Evolutionary conservation across 257 asterid species (phyloP).

Genomic region (Solanum pimpinellifolium): DNA sequence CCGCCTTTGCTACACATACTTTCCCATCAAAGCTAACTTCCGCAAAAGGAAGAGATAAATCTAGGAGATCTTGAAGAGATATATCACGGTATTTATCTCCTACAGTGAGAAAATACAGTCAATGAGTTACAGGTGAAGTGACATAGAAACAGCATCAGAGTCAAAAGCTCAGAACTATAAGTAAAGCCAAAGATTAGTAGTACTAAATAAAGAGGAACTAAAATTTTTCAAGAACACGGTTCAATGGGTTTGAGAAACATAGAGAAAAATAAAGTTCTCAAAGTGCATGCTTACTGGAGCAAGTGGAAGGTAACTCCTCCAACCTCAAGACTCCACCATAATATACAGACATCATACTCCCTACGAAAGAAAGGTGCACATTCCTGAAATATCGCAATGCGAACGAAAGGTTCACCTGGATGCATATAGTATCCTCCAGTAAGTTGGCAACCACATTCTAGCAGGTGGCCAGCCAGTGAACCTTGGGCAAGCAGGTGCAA

Average conservation of each 20-base stretch:
- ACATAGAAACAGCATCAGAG: not conserved
- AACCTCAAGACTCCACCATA: not conserved
- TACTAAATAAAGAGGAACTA: not conserved
- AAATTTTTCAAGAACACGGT: not conserved
- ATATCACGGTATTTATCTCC: constrained; percentile 78
- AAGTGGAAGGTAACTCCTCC: not conserved
- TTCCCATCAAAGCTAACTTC: constrained; percentile 68
- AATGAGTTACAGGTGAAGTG: not conserved
- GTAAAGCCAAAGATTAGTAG: not conserved
- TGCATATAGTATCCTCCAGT: constrained; percentile 98
- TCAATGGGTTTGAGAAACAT: not conserved
- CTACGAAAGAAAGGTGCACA: not conserved
- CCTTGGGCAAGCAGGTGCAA: constrained; percentile 82
- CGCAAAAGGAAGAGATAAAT: constrained; percentile 82
- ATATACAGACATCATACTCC: not conserved
- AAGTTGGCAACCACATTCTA: constrained; percentile 98
- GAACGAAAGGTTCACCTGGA: constrained; percentile 48
- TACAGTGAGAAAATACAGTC: constrained; percentile 5
- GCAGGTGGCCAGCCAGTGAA: constrained; percentile 84
- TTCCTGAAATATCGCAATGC: not conserved
- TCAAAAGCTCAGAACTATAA: not conserved
- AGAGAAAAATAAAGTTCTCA: not conserved
- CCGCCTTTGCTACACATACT: constrained; percentile 72
- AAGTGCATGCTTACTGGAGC: not conserved
- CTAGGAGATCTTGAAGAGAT: constrained; percentile 61